Evolutionary conservation across 2,329 filamentous ascomycete species (phyloP), one percentile per base, ranked within the genome.

Genomic region (Aspergillus quadrilineatus): DNA sequence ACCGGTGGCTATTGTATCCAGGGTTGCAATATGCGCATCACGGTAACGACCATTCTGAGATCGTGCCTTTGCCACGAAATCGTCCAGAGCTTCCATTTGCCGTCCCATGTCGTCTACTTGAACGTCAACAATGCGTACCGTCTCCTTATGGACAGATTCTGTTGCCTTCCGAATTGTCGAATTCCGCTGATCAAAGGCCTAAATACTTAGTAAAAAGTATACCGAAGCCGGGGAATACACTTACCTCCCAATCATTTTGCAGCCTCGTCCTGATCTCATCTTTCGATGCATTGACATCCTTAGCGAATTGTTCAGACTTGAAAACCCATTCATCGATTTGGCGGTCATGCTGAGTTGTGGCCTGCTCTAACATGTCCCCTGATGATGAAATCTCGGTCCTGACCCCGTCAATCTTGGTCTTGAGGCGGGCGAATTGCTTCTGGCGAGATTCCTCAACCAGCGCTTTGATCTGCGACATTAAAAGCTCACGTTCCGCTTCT

Each of bases 21-120:
- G 77, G 1, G 86, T 89, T n/a, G 79, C 72, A 1, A 81, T 74
- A 61, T 95, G 89, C 28, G 83, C 81, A 28, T 85, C 80, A 70
- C 94, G 88, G 68, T 96, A 91, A 15, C 80, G 79, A 30, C 88
- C 85, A 70, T 96, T 97, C 67, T 95, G 89, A 1, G 84, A 84
- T 58, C 88, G 85, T 49, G 95, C 92, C 32, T 89, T 86, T 32
- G 87, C 83, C 39, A 97, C 91, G 65, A 97, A 96, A 63, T 93
- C 90, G 67, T 97, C 93, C 6, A 99, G 82, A 1, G 90, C 89
- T 55, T 87, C 85, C 84, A 99, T 92, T 73, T 97, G 91, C n/a
- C 81, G 83, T 59, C 89, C 88, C 69, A 99, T 88, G 63, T 96
- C 90, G 55, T 84, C 82, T 77, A 95, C 89, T 75, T 99, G 94